Evolutionary conservation across 2,329 filamentous ascomycete species (phyloP).

Genomic region (Hypoxylon sp.): DNA sequence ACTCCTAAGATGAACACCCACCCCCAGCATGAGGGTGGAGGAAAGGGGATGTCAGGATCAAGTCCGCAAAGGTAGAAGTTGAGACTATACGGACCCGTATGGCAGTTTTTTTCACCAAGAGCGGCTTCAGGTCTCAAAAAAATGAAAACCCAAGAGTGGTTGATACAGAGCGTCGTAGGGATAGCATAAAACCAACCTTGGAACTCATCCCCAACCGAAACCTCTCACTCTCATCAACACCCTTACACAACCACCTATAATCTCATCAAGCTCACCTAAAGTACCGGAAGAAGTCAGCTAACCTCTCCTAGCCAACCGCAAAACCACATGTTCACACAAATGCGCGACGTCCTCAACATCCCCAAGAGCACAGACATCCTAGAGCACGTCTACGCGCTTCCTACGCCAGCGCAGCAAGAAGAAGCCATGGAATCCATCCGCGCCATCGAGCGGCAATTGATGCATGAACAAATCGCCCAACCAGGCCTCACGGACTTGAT

Average conservation of each 20-base stretch:
- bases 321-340: conserved; percentile 94
- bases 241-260: not conserved
- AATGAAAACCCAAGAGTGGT: not conserved
- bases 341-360: conserved; percentile 83
- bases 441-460: conserved; percentile 83
- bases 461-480: conserved; percentile 85
- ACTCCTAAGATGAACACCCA: not conserved
- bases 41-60: not conserved
- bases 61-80: not conserved
- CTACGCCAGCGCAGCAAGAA: conserved; percentile 69
- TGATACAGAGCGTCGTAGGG: not conserved
- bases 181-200: not conserved
- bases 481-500: conserved; percentile 84
- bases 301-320: conserved; percentile 78
- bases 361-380: conserved; percentile 84
- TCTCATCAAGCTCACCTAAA: not conserved
- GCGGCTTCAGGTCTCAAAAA: too few species aligned
- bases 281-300: not conserved
- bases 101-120: not conserved
- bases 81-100: not conserved
- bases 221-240: not conserved
- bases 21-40: not conserved
- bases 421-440: conserved; percentile 81
- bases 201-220: not conserved
- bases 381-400: conserved; percentile 84